Evolutionary conservation across 2,329 filamentous ascomycete species (phyloP), one percentile per base, ranked within the genome.

Genomic region (Diaporthe batatas): DNA sequence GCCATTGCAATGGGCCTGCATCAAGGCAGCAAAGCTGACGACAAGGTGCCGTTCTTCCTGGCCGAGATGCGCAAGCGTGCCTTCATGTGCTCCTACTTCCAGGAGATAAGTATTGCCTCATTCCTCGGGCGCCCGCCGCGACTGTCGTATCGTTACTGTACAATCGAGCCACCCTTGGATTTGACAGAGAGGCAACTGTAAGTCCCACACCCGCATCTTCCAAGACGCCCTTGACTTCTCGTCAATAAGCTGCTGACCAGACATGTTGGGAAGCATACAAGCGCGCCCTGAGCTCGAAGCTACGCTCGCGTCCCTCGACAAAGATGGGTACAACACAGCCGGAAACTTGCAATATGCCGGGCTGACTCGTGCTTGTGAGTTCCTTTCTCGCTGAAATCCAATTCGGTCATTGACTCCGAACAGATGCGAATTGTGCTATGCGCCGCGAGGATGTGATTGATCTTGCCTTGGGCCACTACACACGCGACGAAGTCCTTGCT

Each of bases 401-500:
- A 14, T n/a, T 11, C n/a, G 8, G 5, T 29, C 21, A 39, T 21
- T 67, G 21, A 67, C 47, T 5, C 39, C 3, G 16, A 21, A 2
- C 6, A 67, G 62, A 78, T 76, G 55, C 78, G 23, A 75, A 75
- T 7, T 78, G 79, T 32, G 75, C 77, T 21, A 76, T 75, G 0
- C 70, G 68, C 6, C 77, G 81, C n/a, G 81, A 82, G 74, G 81
- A 82, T n/a, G 77, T 82, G 25, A 76, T 82, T 12, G 80, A 82
- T 72, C 75, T 82, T 36, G 78, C 81, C 4, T 70, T 82, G 1
- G 77, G 77, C 2, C 73, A 77, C 12, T 80, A 81, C 55, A 79
- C 78, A 0, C 75, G 76, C 34, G 80, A 82, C 21, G 80, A 82
- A 70, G 76, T 76, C 42, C 67, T 76, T 29, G 68, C 49, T 11